phyloP scores from a whole-genome alignment of 768 basidiomycete species.

The Calvatia gigantea region DNA sequence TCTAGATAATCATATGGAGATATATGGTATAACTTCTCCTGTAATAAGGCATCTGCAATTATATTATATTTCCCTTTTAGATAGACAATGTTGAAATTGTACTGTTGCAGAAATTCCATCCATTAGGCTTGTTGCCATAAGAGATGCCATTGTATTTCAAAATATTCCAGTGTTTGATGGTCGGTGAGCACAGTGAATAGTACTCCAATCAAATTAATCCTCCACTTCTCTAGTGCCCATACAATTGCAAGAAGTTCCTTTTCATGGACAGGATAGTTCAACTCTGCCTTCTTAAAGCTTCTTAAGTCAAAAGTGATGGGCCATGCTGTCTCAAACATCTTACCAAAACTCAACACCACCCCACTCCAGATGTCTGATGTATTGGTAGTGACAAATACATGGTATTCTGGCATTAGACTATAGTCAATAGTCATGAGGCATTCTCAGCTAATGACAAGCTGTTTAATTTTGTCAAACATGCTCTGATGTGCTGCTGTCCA shows the following conservation, averaged over 20 bases:
- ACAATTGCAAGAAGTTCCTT: slow-evolving; percentile 34
- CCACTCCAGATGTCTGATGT: slow-evolving; percentile 23
- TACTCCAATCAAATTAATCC: slow-evolving; percentile 16
- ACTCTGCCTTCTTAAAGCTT: slow-evolving; percentile 21
- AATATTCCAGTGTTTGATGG: slow-evolving; percentile 30
- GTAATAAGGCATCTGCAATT: slow-evolving; percentile 33
- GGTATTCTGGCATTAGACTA: slow-evolving; percentile 17
- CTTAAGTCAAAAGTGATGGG: slow-evolving; percentile 28
- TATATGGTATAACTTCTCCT: slow-evolving; percentile 1
- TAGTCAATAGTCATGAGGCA: slow-evolving; percentile 13
- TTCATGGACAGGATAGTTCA: slow-evolving; percentile 34
- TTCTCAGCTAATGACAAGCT: slow-evolving; percentile 8
- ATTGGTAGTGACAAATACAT: slow-evolving; percentile 30
- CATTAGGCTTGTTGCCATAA: slow-evolving; percentile 26
- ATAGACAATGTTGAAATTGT: slow-evolving; percentile 30
- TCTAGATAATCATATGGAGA: slow-evolving; percentile 24
- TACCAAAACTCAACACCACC: slow-evolving; percentile 26
- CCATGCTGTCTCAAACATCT: slow-evolving; percentile 25
- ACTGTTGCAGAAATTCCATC: slow-evolving; percentile 31
- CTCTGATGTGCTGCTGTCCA: slow-evolving; percentile 16
- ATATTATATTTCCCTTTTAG: slow-evolving; percentile 29
- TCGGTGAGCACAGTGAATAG: slow-evolving; percentile 28
- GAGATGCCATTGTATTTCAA: slow-evolving; percentile 26
- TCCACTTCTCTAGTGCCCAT: slow-evolving; percentile 23
- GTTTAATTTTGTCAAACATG: slow-evolving; percentile 17